Evolutionary conservation across 2,329 filamentous ascomycete species (phyloP).

Genomic region (Neocucurbitaria cava): DNA sequence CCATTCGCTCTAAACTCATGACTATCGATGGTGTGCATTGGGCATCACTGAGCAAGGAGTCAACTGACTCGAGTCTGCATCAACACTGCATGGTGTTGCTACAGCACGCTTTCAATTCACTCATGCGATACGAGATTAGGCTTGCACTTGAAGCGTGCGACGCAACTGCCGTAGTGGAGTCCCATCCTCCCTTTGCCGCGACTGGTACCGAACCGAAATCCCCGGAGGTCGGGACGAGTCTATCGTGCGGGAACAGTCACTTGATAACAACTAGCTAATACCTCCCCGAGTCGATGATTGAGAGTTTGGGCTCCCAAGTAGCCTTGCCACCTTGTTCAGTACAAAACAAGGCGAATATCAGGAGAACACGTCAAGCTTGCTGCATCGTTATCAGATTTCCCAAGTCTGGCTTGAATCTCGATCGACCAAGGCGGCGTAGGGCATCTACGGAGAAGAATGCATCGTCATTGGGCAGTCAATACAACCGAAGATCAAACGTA

Average conservation of each 20-base stretch:
- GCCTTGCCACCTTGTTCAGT: neutral
- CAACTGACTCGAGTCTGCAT: neutral
- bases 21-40: neutral
- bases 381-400: neutral
- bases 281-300: neutral
- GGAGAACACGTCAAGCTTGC: neutral
- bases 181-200: neutral
- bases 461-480: neutral
- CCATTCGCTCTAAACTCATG: neutral
- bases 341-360: neutral
- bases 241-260: neutral
- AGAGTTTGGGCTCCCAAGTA: neutral
- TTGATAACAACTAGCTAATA: neutral
- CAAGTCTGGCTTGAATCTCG: neutral
- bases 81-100: neutral
- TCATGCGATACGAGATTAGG: neutral
- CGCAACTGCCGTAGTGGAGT: neutral
- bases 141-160: neutral
- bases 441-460: neutral
- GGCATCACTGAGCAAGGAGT: neutral
- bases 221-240: neutral
- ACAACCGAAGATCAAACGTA: conserved; percentile 9
- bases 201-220: too few species aligned
- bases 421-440: neutral
- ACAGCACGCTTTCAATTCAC: neutral